Evolutionary conservation across 2,329 filamentous ascomycete genomes (phyloP), one percentile per base, ranked within the genome.

Genomic region (Colletotrichum sp.): DNA sequence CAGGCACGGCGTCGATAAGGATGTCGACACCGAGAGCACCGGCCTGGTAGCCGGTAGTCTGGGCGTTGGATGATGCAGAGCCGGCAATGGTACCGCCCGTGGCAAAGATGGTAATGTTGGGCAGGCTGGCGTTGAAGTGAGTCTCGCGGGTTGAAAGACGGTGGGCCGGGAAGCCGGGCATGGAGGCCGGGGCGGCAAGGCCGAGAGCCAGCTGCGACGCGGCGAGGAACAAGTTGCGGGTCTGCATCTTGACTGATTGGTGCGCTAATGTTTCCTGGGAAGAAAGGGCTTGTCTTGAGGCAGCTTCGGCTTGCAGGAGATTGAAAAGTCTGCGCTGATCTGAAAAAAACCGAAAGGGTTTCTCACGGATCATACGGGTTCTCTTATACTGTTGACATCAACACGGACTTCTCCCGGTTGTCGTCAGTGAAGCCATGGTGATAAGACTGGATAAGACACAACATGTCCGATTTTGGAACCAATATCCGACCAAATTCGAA

Each of bases 21-120:
- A 87, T 81, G 57, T 89, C 83, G 9, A 91, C 87, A 6, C 88
- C 87, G 9, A 91, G 82, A 0, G 84, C 84, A 28, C 85, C 87
- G 16, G 85, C 81, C 73, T 82, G 76, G 80, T 88, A 88, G 12
- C 86, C 85, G 3, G 85, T 85, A 0, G 87, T 88, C 76, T 90
- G 87, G 21, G 86, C 87, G 28, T 86, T 86, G 49, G 85, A 87
- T n/a, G 81, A 81, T 1, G 87, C 88, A 75, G 87, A 86, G 3
- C 89, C 89, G 16, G 91, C 91, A 64, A 92, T 92, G 12, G 91
- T 93, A 44, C 91, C 91, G 18, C 90, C 90, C 8, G 88, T 91
- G 8, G 87, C 88, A 78, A 90, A 90, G 76, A 92, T 90, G 75
- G 89, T 91, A 68, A 92, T 84, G 79, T 91, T 91, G 12, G 89